Evolutionary conservation across 352 stramenopile genomes (phyloP), one percentile per base, ranked within the genome.

Genomic region (Pythium sp.): DNA sequence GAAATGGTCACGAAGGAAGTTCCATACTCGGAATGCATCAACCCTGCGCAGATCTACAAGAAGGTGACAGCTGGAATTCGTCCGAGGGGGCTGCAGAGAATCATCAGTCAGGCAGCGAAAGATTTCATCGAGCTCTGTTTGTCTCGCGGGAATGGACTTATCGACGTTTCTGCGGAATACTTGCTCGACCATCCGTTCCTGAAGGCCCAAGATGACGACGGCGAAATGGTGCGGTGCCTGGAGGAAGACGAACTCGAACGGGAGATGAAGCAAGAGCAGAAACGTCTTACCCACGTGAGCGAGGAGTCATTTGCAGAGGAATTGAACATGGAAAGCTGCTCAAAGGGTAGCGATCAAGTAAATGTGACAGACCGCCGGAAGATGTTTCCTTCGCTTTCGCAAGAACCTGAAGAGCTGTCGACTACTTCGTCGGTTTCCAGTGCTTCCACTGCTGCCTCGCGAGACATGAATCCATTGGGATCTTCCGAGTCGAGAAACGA

Each of bases 1-100:
- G 98, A 99, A 83, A 99, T 99, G 86, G 97, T 99, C 71, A 99
- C 97, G 11, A 98, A 99, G 74, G 96, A 99, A 71, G 94, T 98
- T 46, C 98, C 97, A 20, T 99, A 99, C 76, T 97, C 92, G 60
- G 97, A 99, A 74, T 99, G 97, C 69, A 89, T 92, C 51, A 96
- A 93, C 65, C 88, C 90, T 6, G 86, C 86, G 22, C 88, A 97
- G 70, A 97, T 97, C 56, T 97, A 95, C 78, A 96, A 94, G 70
- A 97, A 97, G 67, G 90, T 97, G 24, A 97, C 89, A 15, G 87
- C 87, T 18, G 87, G 87, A 0, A 92, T 95, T 67, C 84, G 87
- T 0, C 87, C 87, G 9, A 84, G 83, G 20, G 87, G 85, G 0
- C 53, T 95, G 11, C 79, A 91, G 62, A 81, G 87, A 30, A 84